These are phyloP conservation scores for Blastomyces gilchristii DNA, from an alignment of 2,329 filamentous ascomycete species.

Conservation along the genomic window DNA sequence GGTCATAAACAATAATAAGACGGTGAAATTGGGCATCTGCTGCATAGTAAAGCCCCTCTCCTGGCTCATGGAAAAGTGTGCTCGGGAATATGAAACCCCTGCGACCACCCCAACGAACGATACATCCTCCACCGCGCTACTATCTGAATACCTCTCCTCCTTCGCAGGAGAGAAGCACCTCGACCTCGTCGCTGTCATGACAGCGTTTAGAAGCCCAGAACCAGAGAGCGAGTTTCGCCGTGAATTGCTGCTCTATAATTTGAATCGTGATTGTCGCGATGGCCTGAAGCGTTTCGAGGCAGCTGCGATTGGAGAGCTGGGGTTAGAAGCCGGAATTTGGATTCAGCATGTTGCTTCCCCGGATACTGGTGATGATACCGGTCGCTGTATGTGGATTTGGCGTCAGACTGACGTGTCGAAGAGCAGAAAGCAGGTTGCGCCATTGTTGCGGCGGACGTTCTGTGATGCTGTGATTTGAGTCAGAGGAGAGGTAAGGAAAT, in stretches of 20 bases:
- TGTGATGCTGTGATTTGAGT: background rate
- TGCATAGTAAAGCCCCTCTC: constrained; percentile 47
- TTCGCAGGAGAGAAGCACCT: constrained; percentile 41
- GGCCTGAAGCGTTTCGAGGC: constrained; percentile 39
- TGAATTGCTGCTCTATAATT: constrained; percentile 43
- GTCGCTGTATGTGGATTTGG: constrained; percentile 42
- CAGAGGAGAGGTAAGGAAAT: background rate
- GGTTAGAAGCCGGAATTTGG: constrained; percentile 26
- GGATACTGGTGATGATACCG: constrained; percentile 13
- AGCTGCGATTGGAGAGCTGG: constrained; percentile 36
- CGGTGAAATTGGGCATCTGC: constrained; percentile 46
- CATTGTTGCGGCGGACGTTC: constrained; percentile 43
- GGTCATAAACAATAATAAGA: constrained; percentile 2
- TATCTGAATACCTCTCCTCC: constrained; percentile 33
- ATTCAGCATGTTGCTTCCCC: constrained; percentile 16
- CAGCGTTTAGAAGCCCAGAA: constrained; percentile 39
- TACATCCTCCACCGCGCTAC: constrained; percentile 16
- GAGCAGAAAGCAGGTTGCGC: constrained; percentile 54
- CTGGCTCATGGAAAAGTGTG: constrained; percentile 35
- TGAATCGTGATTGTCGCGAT: constrained; percentile 30
- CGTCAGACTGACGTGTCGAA: constrained; percentile 46
- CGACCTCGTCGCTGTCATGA: constrained; percentile 51
- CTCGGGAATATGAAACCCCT: background rate
- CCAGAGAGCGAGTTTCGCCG: constrained; percentile 38
- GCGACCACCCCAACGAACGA: background rate